Base-by-base conservation (phyloP, 305 asterid genomes). In the Fraxinus platypoda region DNA sequence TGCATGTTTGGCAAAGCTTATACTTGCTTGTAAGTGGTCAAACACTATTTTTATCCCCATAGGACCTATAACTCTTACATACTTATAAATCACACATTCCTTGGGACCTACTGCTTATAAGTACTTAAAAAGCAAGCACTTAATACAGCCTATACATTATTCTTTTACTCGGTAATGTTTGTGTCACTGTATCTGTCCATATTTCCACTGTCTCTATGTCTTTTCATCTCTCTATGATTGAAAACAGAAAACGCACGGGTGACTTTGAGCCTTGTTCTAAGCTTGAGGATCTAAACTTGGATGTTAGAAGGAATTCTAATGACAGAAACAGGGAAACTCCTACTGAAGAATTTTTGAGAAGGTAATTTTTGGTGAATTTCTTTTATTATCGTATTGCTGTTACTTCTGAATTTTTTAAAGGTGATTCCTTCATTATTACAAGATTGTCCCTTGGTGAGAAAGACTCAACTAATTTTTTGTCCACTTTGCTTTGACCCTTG, bases 281-380 rank as follows among this genome's bases (percentile, higher is more conserved):
- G 94, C 94, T 93, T 76, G 97, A 84, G 93, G 97, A 89, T 86
- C 91, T 95, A 82, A 92, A 95, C 87, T 91, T 95, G 93, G 95
- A 92, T 85, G 92, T 95, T 84, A 87, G 91, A 85, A 91, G 86
- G 85, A 84, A 86, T 82, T 83, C 91, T 68, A 80, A 79, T 81
- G 94, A 82, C 84, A 78, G 75, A 72, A 88, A 85, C 84, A 84
- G 81, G 81, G 93, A 82, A 82, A 83, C 74, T 84, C 80, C 86
- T 76, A 87, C 86, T 19, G 91, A 89, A 86, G 92, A 93, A 86
- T 83, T 81, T 77, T 52, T 77, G 33, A 76, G 72, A 89, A 91
- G 97, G 98, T 93, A 89, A 86, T 87, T 83, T 78, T 72, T 78
- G 75, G 82, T 38, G 38, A 78, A 82, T 76, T 86, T 84, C 23